A percentile compares a stretch with the other conserved stretches of the same genome.
Evolutionary conservation across 441 rosid species (phyloP).

Genomic region (Pelargonium citronellum): DNA sequence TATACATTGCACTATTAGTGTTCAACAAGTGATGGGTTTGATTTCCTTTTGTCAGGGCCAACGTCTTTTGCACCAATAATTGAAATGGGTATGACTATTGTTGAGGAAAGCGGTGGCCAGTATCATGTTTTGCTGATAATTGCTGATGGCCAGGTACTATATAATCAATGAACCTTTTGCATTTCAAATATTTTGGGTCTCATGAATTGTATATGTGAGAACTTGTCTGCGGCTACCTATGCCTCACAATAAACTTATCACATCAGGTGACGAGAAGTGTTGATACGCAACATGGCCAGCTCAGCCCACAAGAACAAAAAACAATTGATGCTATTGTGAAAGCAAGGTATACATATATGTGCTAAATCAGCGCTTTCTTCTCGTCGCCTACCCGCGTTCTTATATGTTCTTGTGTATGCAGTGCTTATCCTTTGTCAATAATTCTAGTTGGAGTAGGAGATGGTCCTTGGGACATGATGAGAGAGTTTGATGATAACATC

Average conservation of each 20-base stretch:
- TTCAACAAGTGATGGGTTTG: slow-evolving; percentile 5
- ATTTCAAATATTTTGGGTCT: neutral
- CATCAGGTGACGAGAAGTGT: slow-evolving; percentile 83
- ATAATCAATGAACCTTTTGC: neutral
- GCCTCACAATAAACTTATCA: neutral
- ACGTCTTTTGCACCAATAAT: slow-evolving; percentile 38
- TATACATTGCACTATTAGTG: slow-evolving; percentile 14
- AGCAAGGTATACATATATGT: slow-evolving; percentile 57
- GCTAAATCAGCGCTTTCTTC: slow-evolving; percentile 9
- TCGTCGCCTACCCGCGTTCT: slow-evolving; percentile 17
- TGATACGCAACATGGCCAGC: slow-evolving; percentile 52
- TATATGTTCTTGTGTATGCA: slow-evolving; percentile 30
- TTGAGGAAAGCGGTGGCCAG: slow-evolving; percentile 1
- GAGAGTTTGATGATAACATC: slow-evolving; percentile 87
- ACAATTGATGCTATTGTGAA: slow-evolving; percentile 81
- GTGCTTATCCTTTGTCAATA: slow-evolving; percentile 78
- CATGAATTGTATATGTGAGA: slow-evolving; percentile 13
- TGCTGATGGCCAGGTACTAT: slow-evolving; percentile 87
- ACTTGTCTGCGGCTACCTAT: neutral
- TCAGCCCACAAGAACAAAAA: slow-evolving; percentile 76
- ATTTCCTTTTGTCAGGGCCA: slow-evolving; percentile 48
- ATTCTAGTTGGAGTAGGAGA: slow-evolving; percentile 94
- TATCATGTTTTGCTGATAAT: neutral
- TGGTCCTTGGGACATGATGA: slow-evolving; percentile 99
- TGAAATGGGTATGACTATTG: neutral